phyloP scores from a whole-genome alignment of 2,329 filamentous ascomycete genomes.

The Colletotrichum zoysiae region DNA sequence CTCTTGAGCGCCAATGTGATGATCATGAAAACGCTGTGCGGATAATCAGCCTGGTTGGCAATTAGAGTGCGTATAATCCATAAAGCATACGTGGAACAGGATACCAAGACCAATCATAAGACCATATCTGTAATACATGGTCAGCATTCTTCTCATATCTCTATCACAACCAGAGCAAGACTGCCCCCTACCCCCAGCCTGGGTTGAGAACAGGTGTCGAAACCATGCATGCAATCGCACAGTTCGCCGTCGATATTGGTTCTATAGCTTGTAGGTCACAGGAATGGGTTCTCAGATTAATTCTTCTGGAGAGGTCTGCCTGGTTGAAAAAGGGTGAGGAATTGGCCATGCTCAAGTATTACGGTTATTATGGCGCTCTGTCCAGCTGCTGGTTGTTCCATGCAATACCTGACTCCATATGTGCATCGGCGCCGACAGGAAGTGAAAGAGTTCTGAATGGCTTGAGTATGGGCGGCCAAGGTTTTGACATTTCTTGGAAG shows the following conservation, averaged over 20 bases:
- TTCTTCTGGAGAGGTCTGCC: rapidly evolving
- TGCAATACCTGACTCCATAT: not conserved
- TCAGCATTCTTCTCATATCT: not conserved
- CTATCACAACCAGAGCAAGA: not conserved
- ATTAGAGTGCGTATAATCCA: no score
- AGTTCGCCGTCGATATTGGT: no score
- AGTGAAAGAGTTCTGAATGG: conserved; percentile 20
- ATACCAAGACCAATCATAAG: conserved; percentile 41
- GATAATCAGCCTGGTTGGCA: not conserved
- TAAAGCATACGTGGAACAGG: conserved; percentile 30
- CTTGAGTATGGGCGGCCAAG: conserved; percentile 22
- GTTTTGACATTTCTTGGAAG: conserved; percentile 28
- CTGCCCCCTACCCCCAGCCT: conserved; percentile 42
- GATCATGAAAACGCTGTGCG: conserved; percentile 55
- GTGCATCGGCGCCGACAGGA: conserved; percentile 4
- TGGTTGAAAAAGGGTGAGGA: not conserved
- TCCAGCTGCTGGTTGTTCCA: no score
- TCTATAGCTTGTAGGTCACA: not conserved
- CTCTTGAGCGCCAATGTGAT: conserved; percentile 77
- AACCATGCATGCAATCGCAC: conserved; percentile 27
- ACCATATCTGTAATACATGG: conserved; percentile 25
- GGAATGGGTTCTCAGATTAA: not conserved
- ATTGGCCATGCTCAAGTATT: not conserved
- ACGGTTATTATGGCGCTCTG: not conserved
- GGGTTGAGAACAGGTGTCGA: conserved; percentile 38